phyloP scores from a whole-genome alignment of 2,329 filamentous ascomycete species.

The Alternaria triticimaculans region DNA sequence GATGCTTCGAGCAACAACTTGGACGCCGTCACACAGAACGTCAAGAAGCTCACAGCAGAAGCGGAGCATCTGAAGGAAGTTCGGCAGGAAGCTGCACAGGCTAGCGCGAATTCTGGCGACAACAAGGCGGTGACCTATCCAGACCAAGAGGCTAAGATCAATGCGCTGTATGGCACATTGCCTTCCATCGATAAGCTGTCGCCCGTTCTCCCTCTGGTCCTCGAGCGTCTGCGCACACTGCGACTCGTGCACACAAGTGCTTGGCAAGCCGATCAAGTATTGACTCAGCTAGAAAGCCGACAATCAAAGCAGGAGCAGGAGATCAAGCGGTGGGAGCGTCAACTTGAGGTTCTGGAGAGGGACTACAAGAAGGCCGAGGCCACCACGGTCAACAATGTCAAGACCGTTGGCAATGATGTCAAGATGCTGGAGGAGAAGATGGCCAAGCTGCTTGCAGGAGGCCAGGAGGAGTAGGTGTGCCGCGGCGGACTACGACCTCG shows the following conservation, averaged over 20 bases:
- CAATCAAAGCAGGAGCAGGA: constrained; percentile 85
- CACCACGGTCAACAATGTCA: constrained; percentile 78
- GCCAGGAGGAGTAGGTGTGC: constrained; percentile 7
- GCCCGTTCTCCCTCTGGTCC: constrained; percentile 81
- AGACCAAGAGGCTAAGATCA: constrained; percentile 85
- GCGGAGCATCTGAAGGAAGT: constrained; percentile 72
- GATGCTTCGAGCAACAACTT: constrained; percentile 75
- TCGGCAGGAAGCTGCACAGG: constrained; percentile 35
- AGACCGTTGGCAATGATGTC: constrained; percentile 87
- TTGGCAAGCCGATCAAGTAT: constrained; percentile 76
- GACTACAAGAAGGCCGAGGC: constrained; percentile 74
- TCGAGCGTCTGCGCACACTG: constrained; percentile 85
- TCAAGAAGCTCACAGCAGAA: constrained; percentile 74
- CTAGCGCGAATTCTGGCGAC: constrained; percentile 13
- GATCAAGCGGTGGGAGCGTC: constrained; percentile 84
- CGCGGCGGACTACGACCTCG: background rate
- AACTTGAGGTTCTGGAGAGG: constrained; percentile 77
- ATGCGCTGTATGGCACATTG: constrained; percentile 86
- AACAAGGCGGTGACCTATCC: constrained; percentile 52
- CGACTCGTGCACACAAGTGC: constrained; percentile 86
- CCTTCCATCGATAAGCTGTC: constrained; percentile 86
- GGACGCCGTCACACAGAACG: constrained; percentile 72
- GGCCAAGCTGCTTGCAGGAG: constrained; percentile 46
- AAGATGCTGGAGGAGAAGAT: constrained; percentile 83
- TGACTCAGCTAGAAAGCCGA: constrained; percentile 77